A percentile compares a stretch with the other conserved stretches of the same genome.
These are phyloP conservation scores for Aphanomyces stellatus DNA, from an alignment of 352 stramenopile genomes.

Conservation along the genomic window DNA sequence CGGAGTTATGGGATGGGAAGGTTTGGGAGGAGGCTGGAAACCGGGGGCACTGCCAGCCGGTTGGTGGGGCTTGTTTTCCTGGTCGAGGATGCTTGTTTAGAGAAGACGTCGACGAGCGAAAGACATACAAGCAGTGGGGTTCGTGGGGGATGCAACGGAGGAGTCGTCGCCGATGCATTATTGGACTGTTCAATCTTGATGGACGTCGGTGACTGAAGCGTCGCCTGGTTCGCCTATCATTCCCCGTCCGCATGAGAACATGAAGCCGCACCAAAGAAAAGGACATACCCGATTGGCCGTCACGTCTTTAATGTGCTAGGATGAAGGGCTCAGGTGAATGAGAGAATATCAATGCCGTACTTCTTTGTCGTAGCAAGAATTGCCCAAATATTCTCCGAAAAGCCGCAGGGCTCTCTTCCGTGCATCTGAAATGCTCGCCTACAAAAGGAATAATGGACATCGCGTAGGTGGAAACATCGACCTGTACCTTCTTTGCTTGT, in stretches of 20 bases:
- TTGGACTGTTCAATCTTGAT: conserved; percentile 5
- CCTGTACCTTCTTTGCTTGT: conserved; percentile 65
- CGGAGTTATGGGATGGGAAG: conserved; percentile 18
- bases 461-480: neutral
- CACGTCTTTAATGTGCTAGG: conserved; percentile 61
- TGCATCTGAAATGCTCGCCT: conserved; percentile 76
- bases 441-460: neutral
- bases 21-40: conserved; percentile 2
- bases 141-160: neutral
- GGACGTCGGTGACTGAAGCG: conserved; percentile 9
- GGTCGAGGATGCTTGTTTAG: conserved; percentile 12
- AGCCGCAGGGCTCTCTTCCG: conserved; percentile 67
- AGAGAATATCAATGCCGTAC: conserved; percentile 17
- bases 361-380: conserved; percentile 83
- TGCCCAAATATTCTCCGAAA: conserved; percentile 81
- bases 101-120: neutral
- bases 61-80: neutral
- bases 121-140: neutral
- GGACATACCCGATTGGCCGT: conserved; percentile 47
- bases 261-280: too few species aligned
- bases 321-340: neutral
- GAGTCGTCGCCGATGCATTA: neutral
- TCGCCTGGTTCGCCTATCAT: conserved; percentile 17
- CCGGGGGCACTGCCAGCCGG: conserved; percentile 4
- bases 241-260: too few species aligned